Base-by-base conservation (phyloP, 2,329 filamentous ascomycete species). In the Gnomoniopsis smithogilvyi region DNA sequence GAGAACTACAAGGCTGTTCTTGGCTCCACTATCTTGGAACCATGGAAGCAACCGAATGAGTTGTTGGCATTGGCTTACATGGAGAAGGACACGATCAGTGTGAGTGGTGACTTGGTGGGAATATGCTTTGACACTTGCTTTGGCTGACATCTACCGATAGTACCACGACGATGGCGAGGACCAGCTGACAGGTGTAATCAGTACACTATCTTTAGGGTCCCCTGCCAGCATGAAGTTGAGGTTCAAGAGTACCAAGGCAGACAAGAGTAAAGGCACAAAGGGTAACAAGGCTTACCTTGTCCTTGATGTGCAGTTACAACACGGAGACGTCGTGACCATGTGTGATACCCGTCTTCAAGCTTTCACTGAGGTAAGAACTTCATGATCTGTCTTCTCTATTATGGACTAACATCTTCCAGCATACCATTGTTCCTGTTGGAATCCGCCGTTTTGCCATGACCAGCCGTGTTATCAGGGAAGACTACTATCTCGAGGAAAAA, bases 121-220 rank as follows among this genome's bases (percentile, higher is more conserved):
- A 49, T 8, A 8, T 15, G 15, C 8, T 15, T 36, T 36, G 7
- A 49, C 12, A 49, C 8, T 7, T 24, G 49, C 8, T n/a, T 8
- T 52, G 24, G 45, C 62, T 15, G n/a, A n/a, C n/a, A n/a, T n/a
- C n/a, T n/a, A n/a, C n/a, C n/a, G n/a, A n/a, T 64, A 85, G 74
- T 87, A 81, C 64, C 86, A 90, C 60, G 86, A 89, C 59, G 87
- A 90, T 63, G 87, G 87, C 4, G 87, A 90, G 66, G 73, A 71
- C 11, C 82, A 84, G 3, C 73, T 89, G 0, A 86, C 86, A 0
- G 82, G 84, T 0, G 85, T 81, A 0, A 84, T 89, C 7, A 83
- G 84, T 0, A 86, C 85, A 0, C 71, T 86, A 7, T 86, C 83
- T 1, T 74, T 89, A 0, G 86, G 86, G 1, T 80, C 78, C 0